Percentiles rank a stretch among this genome's conserved stretches.
Evolutionary conservation across 2,329 filamentous ascomycete genomes (phyloP).

Genomic region (Pleurostoma richardsiae): DNA sequence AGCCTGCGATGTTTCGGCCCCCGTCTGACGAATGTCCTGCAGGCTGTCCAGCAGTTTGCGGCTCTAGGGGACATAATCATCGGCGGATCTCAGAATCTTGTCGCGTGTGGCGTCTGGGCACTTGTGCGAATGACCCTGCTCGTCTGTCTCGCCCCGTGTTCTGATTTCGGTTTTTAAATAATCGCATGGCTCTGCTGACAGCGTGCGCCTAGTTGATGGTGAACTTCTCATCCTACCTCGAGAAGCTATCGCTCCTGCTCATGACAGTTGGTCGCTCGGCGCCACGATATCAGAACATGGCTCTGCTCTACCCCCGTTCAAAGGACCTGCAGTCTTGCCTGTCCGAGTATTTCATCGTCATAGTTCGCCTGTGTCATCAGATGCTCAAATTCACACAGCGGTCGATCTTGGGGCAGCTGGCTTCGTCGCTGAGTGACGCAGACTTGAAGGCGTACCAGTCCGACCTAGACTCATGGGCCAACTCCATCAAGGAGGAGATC

Average conservation of each 20-base stretch:
- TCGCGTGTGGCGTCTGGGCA: conserved; percentile 39
- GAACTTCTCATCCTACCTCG: conserved; percentile 19
- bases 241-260: conserved; percentile 31
- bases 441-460: conserved; percentile 23
- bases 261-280: conserved; percentile 33
- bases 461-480: conserved; percentile 26
- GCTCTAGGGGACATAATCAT: conserved; percentile 33
- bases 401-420: conserved; percentile 22
- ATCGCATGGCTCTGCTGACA: too few relatives aligned
- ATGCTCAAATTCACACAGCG: conserved; percentile 20
- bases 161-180: not conserved
- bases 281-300: conserved; percentile 31
- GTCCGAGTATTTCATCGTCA: conserved; percentile 33
- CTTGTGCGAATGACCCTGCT: conserved; percentile 33
- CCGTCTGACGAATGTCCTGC: conserved; percentile 31
- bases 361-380: conserved; percentile 29
- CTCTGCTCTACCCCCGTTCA: conserved; percentile 31
- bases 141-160: conserved; percentile 19
- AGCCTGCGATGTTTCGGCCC: too few relatives aligned
- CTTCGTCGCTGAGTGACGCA: conserved; percentile 21
- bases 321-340: conserved; percentile 26
- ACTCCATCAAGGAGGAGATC: conserved; percentile 28
- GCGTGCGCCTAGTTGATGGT: too few relatives aligned
- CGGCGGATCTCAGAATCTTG: conserved; percentile 36
- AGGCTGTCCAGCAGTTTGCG: conserved; percentile 35